Base-by-base conservation (phyloP, 805 yeast species). In the Pichia pseudocactophila region DNA sequence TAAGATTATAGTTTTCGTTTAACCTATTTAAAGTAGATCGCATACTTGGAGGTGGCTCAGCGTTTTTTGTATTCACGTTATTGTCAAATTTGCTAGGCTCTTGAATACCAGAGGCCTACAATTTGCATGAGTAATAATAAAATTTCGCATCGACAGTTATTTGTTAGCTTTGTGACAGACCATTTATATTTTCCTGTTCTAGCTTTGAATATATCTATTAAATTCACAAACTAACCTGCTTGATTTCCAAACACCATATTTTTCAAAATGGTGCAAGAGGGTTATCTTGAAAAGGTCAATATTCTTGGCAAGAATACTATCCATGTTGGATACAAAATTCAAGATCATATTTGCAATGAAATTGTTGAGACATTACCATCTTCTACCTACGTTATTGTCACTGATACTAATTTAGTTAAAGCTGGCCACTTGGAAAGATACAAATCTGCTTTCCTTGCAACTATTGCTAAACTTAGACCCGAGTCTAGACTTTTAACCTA, bases 331-430 rank as follows among this genome's bases (percentile, higher is more conserved):
- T 87, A 80, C 66, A 75, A 80, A 41, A 79, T 89, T 52, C 79
- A 76, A 52, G 69, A 73, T 45, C 89, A 85, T 54, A 79, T 90
- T 42, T 83, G 86, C 44, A 60, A 68, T 7, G 85, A 84, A 49
- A 74, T 81, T 36, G 68, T 88, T 30, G 53, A 62, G 9, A 69
- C 70, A 27, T 70, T 80, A 53, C 73, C 79, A 39, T 85, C 97
- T 7, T 87, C 97, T 6, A 90, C 97, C 10, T 92, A 92, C 66
- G 96, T 89, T 46, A 69, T 92, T 46, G 74, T 92, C 49, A 86
- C 96, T 31, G 98, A 92, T 63, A 66, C 83, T 25, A 86, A 92
- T 64, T 71, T 92, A 55, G 76, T 70, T 33, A 66, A 75, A 46
- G 74, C 82, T n/a, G 75, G 76, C 22, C 82, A 80, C 52, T 75